Base-by-base conservation (phyloP, 2,329 filamentous ascomycete genomes). In the Verticillium dahliae region DNA sequence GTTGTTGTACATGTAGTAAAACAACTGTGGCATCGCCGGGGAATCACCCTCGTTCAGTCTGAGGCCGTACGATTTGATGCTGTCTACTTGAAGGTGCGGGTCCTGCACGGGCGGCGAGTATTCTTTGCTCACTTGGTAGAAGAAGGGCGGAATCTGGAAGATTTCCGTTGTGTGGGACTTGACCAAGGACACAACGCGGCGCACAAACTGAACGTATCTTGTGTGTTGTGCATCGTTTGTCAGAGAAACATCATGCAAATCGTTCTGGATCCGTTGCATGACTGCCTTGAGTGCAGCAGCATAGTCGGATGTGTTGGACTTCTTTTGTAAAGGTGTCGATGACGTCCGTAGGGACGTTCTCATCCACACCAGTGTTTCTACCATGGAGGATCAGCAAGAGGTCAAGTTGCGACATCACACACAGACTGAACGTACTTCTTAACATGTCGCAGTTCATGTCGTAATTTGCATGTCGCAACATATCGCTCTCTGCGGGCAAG, bases 1-100 rank as follows among this genome's bases (percentile, higher is more conserved):
- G 69, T 81, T 85, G 65, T 82, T 82, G 67, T 80, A 81, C 2
- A 87, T 74, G 62, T 84, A 83, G 69, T 81, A 81, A 67, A 86
- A 87, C 3, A 86, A 75, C 60, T 80, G 78, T 18, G 80, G 76
- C 6, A 72, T 71, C 4, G 79, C 80, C 35, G 75, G 77, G 1
- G 70, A 67, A 60, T 85, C 83, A 1, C 78, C 80, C 63, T 86
- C 84, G 45, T 76, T 74, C 15, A 87, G 71, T 50, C 81, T 78
- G 37, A 86, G 72, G 1, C 82, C 84, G 68, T 85, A 86, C 1
- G 82, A 80, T 15, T 83, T 68, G 67, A 87, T 82, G 4, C 76
- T 78, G 4, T 84, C 83, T 31, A 81, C 78, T 62, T 85, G 83
- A 4, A 86, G 74, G 41, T 82, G 78, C 2, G 84, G 84, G 56